Evolutionary conservation across 495 filamentous ascomycete species (phyloP), one percentile per base, ranked within the genome.

Genomic region (Tuber umbilicatum): DNA sequence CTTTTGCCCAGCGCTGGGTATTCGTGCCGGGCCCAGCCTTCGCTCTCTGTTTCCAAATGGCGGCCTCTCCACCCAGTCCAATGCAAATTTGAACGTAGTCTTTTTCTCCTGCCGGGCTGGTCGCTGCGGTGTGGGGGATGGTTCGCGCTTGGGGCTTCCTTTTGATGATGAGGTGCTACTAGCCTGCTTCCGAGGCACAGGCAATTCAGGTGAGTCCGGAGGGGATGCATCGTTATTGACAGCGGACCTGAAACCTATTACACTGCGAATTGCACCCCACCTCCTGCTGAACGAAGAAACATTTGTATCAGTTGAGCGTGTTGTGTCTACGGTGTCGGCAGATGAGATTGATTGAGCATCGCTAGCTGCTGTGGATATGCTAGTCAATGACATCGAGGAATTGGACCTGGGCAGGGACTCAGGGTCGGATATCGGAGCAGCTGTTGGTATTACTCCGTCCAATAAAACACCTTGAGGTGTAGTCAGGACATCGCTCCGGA

Each of bases 401-500:
- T 67, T 55, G 67, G 78, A 37, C 73, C 81, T 60, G 27, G 71
- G 69, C 81, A 83, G 38, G 23, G 75, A 74, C 71, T 68, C 78
- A 12, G 68, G 68, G 68, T 27, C 75, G n/a, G 79, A 31, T 67
- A 84, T 83, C 23, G 84, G 81, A 74, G 86, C 85, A 70, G 87
- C 86, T 9, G 83, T 80, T 43, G 81, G 78, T 39, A 81, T 78
- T n/a, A 83, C 77, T 39, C 80, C 80, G 70, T 82, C 80, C 60
- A 82, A 75, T 23, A 83, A 76, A 4, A 86, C 80, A 35, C 83
- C 82, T 23, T 87, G 87, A 43, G 90, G 88, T 16, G 84, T 78
- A 41, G 87, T 81, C 72, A 89, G 88, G 70, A 90, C 85, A 81
- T 99, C 95, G 77, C 92, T 95, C 73, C 94, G 89, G 71, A 97